Percentiles rank a stretch among this genome's conserved stretches.
Conservation (phyloP, 306 rosid genomes). For the Arachis stenosperma region DNA sequence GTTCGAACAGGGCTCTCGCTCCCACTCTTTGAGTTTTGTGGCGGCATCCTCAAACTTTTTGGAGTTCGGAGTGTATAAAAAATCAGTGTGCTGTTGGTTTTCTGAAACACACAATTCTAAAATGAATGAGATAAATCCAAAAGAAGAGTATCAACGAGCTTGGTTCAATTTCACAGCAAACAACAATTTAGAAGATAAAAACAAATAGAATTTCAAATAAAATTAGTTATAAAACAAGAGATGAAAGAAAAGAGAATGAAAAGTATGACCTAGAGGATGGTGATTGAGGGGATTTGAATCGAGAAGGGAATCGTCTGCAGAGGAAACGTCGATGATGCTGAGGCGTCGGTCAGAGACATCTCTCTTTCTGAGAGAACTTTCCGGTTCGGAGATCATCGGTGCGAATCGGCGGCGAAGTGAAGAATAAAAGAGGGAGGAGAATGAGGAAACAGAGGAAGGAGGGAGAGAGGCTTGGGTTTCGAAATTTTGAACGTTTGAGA, state of each 20-base stretch:
- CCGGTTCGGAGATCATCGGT: constrained; percentile 43
- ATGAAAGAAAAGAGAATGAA: background rate
- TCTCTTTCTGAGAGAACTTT: constrained; percentile 33
- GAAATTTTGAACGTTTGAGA: constrained; percentile 35
- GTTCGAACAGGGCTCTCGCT: constrained; percentile 50
- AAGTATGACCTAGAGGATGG: constrained; percentile 47
- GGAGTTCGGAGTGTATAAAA: constrained; percentile 49
- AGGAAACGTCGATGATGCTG: constrained; percentile 80
- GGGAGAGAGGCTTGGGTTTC: constrained; percentile 10
- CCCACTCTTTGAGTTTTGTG: constrained; percentile 50
- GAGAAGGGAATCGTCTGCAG: constrained; percentile 92
- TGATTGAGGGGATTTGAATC: constrained; percentile 31
- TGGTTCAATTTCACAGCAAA: background rate
- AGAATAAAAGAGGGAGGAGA: background rate
- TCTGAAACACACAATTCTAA: constrained; percentile 31
- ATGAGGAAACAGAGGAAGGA: background rate
- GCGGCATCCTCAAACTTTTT: constrained; percentile 55
- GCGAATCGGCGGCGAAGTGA: constrained; percentile 13
- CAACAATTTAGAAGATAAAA: background rate
- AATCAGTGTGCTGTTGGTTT: constrained; percentile 44
- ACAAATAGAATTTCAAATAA: background rate
- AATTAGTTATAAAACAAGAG: background rate
- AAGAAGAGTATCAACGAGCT: background rate
- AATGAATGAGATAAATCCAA: background rate
- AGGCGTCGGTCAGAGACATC: constrained; percentile 64